A percentile compares a stretch with the other conserved stretches of the same genome.
These are phyloP conservation scores for Cyberlindnera petersonii DNA, from an alignment of 805 yeast genomes.

Conservation along the genomic window DNA sequence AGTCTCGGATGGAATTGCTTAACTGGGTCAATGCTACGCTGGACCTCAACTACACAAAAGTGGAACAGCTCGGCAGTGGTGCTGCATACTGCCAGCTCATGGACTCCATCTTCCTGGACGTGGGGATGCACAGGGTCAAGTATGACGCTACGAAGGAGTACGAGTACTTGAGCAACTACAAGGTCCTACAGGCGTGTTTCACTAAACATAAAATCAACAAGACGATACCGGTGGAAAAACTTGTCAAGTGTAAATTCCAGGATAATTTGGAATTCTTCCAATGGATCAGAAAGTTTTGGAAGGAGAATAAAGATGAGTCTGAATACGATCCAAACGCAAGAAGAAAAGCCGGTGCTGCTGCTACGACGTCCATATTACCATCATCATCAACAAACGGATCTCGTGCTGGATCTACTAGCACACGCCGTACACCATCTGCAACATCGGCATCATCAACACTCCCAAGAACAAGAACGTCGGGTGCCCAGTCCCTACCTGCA, in stretches of 20 bases:
- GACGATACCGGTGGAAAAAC: conserved; percentile 72
- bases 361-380: no score
- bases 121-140: conserved; percentile 76
- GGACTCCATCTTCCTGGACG: conserved; percentile 78
- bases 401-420: conserved; percentile 5
- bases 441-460: conserved; percentile 11
- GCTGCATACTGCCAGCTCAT: conserved; percentile 91
- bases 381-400: conserved; percentile 2
- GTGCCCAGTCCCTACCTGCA: conserved; percentile 7
- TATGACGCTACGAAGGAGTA: conserved; percentile 69
- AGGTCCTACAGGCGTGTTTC: conserved; percentile 80
- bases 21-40: conserved; percentile 80
- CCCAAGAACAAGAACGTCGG: conserved; percentile 15
- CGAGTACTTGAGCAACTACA: conserved; percentile 76
- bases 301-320: conserved; percentile 62
- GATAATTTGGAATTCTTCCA: conserved; percentile 93
- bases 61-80: conserved; percentile 94
- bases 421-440: conserved; percentile 14
- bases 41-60: conserved; percentile 61
- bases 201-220: conserved; percentile 65
- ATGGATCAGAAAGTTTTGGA: conserved; percentile 86
- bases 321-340: conserved; percentile 68
- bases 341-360: conserved; percentile 33
- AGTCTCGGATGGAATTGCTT: conserved; percentile 78
- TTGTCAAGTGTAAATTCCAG: conserved; percentile 85